These are phyloP conservation scores for Cyberlindnera maclurae DNA, from an alignment of 805 yeast species.

Conservation along the genomic window DNA sequence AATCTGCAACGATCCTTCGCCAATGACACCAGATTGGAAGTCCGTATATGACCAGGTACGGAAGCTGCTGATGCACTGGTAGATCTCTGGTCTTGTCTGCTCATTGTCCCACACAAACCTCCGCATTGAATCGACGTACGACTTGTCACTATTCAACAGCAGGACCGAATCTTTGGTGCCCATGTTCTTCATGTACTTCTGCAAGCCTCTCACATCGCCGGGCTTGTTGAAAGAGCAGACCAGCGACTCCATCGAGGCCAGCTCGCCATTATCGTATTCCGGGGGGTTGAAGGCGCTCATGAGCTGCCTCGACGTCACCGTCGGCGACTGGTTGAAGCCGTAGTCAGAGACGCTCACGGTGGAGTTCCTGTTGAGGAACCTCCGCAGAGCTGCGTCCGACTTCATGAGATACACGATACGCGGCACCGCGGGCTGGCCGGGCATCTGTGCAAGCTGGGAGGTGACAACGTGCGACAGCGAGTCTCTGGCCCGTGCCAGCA, in stretches of 20 bases:
- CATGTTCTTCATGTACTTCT: constrained; percentile 15
- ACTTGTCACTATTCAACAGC: constrained; percentile 69
- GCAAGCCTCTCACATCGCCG: constrained; percentile 12
- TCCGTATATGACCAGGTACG: constrained; percentile 44
- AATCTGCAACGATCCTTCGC: constrained; percentile 45
- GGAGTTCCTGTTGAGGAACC: constrained; percentile 35
- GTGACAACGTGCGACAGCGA: constrained; percentile 34
- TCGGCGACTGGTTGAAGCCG: constrained; percentile 1
- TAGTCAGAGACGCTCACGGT: constrained; percentile 23
- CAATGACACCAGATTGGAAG: constrained; percentile 44
- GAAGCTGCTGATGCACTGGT: constrained; percentile 45
- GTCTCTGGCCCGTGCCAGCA: constrained; percentile 36
- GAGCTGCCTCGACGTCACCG: constrained; percentile 8
- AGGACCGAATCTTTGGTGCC: constrained; percentile 46
- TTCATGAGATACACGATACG: constrained; percentile 35
- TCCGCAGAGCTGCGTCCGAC: constrained; percentile 33
- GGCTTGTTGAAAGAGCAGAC: constrained; percentile 12
- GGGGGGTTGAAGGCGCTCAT: constrained; percentile 23
- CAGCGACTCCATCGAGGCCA: constrained; percentile 16
- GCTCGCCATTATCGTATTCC: constrained; percentile 15
- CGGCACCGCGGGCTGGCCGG: constrained; percentile 31
- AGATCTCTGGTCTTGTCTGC: constrained; percentile 45
- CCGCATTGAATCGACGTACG: constrained; percentile 35
- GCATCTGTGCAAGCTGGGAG: constrained; percentile 33
- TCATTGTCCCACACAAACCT: constrained; percentile 45